phyloP scores from a whole-genome alignment of 768 basidiomycete species.

The Termitomyces heimii region DNA sequence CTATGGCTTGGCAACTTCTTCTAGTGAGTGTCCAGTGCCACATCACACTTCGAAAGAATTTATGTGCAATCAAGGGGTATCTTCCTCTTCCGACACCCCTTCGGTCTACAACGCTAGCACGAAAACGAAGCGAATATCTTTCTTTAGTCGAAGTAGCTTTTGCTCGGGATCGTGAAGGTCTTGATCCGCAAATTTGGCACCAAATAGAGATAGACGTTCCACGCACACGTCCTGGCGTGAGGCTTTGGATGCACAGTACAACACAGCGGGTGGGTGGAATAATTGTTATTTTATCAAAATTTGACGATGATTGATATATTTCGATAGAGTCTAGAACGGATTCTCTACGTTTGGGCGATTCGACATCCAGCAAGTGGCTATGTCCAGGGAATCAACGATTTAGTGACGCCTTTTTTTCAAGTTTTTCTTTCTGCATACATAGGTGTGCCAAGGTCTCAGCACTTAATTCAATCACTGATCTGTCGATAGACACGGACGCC shows the following conservation, averaged over 20 bases:
- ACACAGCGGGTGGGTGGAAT: conserved; percentile 76
- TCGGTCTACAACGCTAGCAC: conserved; percentile 68
- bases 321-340: conserved; percentile 81
- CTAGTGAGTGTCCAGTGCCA: conserved; percentile 50
- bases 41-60: background rate
- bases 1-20: conserved; percentile 91
- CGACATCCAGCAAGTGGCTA: conserved; percentile 98
- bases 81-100: conserved; percentile 78
- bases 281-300: background rate
- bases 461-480: conserved; percentile 1
- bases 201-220: conserved; percentile 99
- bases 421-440: conserved; percentile 96
- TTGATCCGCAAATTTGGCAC: conserved; percentile 98
- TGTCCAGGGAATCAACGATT: conserved; percentile 98
- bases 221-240: conserved; percentile 86
- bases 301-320: conserved; percentile 12
- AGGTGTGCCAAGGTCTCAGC: conserved; percentile 38
- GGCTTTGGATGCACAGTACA: conserved; percentile 83
- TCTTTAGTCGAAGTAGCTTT: conserved; percentile 89
- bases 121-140: conserved; percentile 90
- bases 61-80: conserved; percentile 63
- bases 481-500: conserved; percentile 73
- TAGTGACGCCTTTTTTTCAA: conserved; percentile 96
- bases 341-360: conserved; percentile 98
- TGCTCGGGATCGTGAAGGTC: conserved; percentile 72